A percentile compares a stretch with the other conserved stretches of the same genome.
These are phyloP conservation scores for Kwoniella bestiolae DNA, from an alignment of 768 basidiomycete species.

Conservation along the genomic window DNA sequence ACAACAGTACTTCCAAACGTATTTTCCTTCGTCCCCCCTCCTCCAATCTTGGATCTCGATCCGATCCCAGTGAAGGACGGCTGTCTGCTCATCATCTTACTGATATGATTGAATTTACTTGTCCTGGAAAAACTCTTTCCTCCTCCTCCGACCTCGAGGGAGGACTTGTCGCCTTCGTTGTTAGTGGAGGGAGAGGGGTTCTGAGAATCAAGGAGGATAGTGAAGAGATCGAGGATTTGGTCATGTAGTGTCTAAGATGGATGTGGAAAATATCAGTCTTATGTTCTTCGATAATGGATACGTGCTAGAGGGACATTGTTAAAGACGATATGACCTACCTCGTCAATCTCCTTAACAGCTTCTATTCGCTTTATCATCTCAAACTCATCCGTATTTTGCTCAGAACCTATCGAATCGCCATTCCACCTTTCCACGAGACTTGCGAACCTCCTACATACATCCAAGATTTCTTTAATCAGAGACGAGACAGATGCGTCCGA, in stretches of 20 bases:
- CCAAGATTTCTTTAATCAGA: conserved; percentile 73
- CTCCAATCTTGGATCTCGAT: background rate
- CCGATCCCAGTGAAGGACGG: background rate
- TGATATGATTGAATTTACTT: conserved; percentile 22
- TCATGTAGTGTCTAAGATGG: conserved; percentile 66
- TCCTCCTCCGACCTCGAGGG: conserved; percentile 61
- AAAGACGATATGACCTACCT: no score
- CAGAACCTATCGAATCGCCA: conserved; percentile 81
- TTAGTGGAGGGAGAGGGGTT: conserved; percentile 72
- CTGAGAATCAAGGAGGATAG: conserved; percentile 74
- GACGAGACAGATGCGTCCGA: conserved; percentile 68
- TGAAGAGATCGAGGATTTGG: conserved; percentile 76
- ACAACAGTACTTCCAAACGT: conserved; percentile 70
- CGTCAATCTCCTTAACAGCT: conserved; percentile 74
- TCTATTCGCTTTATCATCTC: conserved; percentile 70
- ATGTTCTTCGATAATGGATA: no score
- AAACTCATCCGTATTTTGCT: conserved; percentile 66
- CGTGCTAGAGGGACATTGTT: no score
- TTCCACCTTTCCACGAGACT: conserved; percentile 90
- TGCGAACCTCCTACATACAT: conserved; percentile 83
- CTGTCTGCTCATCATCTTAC: conserved; percentile 36
- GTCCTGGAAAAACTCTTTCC: conserved; percentile 34
- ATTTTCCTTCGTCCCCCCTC: conserved; percentile 59
- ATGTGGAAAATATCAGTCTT: background rate
- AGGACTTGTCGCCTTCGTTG: conserved; percentile 47